These are phyloP conservation scores for Globisporangium ultimum DNA, from an alignment of 352 stramenopile species.

Conservation along the genomic window DNA sequence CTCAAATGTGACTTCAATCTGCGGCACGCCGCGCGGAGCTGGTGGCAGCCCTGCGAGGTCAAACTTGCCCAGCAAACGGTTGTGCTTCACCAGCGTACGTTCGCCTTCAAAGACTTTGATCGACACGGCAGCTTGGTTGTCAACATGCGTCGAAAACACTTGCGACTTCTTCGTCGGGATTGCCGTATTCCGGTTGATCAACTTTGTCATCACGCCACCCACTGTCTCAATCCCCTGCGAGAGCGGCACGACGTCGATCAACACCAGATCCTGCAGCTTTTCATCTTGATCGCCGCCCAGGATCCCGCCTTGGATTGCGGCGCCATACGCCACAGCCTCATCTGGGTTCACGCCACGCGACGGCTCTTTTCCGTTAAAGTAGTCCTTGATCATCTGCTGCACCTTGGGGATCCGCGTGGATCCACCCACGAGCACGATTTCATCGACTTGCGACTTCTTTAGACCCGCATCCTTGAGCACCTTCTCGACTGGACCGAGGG, in stretches of 20 bases:
- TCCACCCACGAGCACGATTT: constrained; percentile 98
- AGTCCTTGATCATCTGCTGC: constrained; percentile 96
- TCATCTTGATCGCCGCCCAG: constrained; percentile 93
- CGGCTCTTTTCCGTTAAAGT: constrained; percentile 97
- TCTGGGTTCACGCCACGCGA: constrained; percentile 92
- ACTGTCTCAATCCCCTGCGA: constrained; percentile 98
- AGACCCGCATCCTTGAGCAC: constrained; percentile 96
- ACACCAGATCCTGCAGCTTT: constrained; percentile 90
- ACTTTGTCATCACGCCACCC: constrained; percentile 98
- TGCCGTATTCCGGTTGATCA: constrained; percentile 98
- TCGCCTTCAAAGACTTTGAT: constrained; percentile 98
- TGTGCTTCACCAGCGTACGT: constrained; percentile 99
- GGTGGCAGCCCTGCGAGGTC: constrained; percentile 97
- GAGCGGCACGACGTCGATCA: constrained; percentile 96
- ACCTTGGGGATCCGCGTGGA: constrained; percentile 98
- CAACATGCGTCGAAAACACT: constrained; percentile 98
- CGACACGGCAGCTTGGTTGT: constrained; percentile 94
- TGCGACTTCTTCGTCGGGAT: constrained; percentile 99
- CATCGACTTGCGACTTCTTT: constrained; percentile 96
- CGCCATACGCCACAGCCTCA: constrained; percentile 98
- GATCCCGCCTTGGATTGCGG: constrained; percentile 90
- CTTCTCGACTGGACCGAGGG: constrained; percentile 26
- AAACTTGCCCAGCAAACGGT: constrained; percentile 99
- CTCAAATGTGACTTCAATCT: constrained; percentile 99
- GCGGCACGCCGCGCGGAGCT: constrained; percentile 95